Conservation (phyloP, 306 rosid species). For the Aeschynomene evenia region DNA sequence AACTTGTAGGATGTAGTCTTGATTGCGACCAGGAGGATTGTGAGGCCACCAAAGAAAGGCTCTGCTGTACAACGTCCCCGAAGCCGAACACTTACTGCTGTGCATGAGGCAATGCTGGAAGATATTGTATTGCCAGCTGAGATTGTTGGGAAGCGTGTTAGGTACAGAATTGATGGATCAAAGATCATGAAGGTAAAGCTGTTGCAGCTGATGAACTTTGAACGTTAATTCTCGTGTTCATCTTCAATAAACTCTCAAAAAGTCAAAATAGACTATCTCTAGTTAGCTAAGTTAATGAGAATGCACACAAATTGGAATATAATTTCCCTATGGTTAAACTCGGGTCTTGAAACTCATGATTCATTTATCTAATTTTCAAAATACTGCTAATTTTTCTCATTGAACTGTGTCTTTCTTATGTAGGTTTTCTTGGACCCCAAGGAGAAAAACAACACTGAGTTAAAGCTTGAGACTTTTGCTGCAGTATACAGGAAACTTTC, state of each 20-base stretch:
- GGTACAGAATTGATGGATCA: slow-evolving; percentile 76
- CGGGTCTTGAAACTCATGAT: not conserved
- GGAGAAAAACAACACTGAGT: slow-evolving; percentile 78
- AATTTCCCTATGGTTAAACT: not conserved
- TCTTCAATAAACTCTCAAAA: not conserved
- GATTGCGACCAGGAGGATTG: slow-evolving; percentile 75
- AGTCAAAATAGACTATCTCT: not conserved
- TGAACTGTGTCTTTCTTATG: not conserved
- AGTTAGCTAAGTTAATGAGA: not conserved
- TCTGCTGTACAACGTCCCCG: slow-evolving; percentile 87
- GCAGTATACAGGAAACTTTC: slow-evolving; percentile 84
- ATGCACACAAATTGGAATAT: not conserved
- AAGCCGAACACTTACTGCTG: slow-evolving; percentile 81
- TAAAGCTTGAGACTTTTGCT: slow-evolving; percentile 78
- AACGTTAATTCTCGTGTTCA: not conserved
- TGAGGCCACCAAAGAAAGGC: slow-evolving; percentile 91
- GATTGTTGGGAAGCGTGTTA: slow-evolving; percentile 82
- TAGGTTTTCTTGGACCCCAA: slow-evolving; percentile 89
- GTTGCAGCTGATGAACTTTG: not conserved
- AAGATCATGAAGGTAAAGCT: slow-evolving; percentile 72
- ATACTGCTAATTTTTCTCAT: not conserved
- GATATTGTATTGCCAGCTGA: slow-evolving; percentile 90
- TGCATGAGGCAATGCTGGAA: slow-evolving; percentile 86
- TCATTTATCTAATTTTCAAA: not conserved
- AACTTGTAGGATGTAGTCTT: slow-evolving; percentile 63